Evolutionary conservation across 441 rosid genomes (phyloP), one percentile per base, ranked within the genome.

Genomic region (Macaranga tanarius): DNA sequence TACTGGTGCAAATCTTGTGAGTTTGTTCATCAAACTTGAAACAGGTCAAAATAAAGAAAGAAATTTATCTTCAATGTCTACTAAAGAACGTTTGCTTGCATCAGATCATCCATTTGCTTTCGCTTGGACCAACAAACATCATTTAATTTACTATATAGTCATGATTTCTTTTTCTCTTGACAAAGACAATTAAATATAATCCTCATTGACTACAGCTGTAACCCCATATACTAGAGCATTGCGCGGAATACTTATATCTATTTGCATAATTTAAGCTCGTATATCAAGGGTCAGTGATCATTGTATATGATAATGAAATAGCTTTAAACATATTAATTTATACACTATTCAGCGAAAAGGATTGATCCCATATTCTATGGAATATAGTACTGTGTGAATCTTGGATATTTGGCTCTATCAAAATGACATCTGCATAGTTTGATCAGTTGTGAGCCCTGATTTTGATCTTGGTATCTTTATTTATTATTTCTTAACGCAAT

Each of bases 11-110:
- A 26, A 66, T 10, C 48, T 34, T 54, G 31, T 7, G 13, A 55
- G 62, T 67, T 67, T 50, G 71, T 67, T 67, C 48, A 68, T 54
- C 62, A 44, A 19, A 38, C 20, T 20, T 20, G 51, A 13, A 40
- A 13, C 15, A 2, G 44, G 17, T 26, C 12, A 11, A 42, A 9
- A 20, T 4, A 12, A 42, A 40, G 38, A 31, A 31, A 5, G 20
- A 52, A 5, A 17, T 38, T 38, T 42, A 42, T 42, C 45, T 42
- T 42, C 45, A 42, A 42, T 6, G 1, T 42, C 45, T 42, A 42
- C 45, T 10, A 0, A 31, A 31, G 12, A 2, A 28, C 1, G 10
- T 22, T 34, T 38, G 45, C 34, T 62, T 62, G 42, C 63, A 15
- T 59, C 63, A 28, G 20, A 17, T 7, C 20, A 51, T 51, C 56